These are phyloP conservation scores for Camelina laxa DNA, from an alignment of 345 rosid species.

Conservation along the genomic window DNA sequence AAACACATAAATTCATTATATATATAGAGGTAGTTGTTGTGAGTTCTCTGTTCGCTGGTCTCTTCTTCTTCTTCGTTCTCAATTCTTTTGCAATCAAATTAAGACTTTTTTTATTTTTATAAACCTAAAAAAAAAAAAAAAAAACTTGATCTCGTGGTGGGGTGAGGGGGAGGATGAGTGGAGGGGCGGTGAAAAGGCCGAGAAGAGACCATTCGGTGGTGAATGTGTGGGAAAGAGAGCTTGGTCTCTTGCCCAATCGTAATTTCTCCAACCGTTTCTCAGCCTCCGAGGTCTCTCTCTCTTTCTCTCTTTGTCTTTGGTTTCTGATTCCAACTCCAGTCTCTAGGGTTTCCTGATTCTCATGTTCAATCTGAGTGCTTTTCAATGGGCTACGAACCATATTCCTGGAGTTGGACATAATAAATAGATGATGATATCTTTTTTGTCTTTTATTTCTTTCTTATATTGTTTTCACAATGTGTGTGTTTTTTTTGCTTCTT, in stretches of 20 bases:
- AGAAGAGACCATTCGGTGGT: slow-evolving; percentile 50
- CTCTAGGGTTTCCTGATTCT: neutral
- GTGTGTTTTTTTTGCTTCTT: too few species aligned
- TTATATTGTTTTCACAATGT: too few species aligned
- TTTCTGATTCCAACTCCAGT: neutral
- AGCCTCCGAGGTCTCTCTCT: slow-evolving; percentile 66
- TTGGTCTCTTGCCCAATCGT: slow-evolving; percentile 68
- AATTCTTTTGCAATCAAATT: neutral
- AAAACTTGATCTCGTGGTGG: neutral
- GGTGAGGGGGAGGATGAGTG: slow-evolving; percentile 23
- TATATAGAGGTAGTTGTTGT: too few species aligned
- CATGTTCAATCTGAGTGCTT: neutral
- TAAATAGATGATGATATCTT: too few species aligned
- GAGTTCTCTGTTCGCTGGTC: neutral
- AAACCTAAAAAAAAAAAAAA: neutral
- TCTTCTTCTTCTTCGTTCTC: neutral
- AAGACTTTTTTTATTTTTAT: neutral
- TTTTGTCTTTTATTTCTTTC: too few species aligned
- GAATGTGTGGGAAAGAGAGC: slow-evolving; percentile 69
- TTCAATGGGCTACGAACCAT: too few species aligned
- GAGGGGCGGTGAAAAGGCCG: slow-evolving; percentile 28
- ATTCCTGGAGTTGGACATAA: too few species aligned
- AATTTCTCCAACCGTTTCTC: slow-evolving; percentile 69
- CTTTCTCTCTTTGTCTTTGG: too few species aligned
- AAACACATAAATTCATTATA: too few species aligned